phyloP scores from a whole-genome alignment of 1,284 basidiomycete genomes.

The Kwoniella shivajii region DNA sequence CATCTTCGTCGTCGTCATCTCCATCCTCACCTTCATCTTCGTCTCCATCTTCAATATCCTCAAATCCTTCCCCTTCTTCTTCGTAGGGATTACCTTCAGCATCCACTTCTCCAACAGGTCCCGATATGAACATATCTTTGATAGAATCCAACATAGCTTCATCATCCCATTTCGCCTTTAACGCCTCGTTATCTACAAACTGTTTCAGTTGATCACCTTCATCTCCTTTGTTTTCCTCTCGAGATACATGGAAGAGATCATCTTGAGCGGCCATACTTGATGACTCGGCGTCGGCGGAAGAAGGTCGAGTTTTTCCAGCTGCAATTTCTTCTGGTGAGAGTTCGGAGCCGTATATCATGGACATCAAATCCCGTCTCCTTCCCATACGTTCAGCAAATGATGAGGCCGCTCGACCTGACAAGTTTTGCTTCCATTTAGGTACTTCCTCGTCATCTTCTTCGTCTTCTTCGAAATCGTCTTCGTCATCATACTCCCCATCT shows the following conservation, averaged over 20 bases:
- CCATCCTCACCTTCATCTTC: constrained; percentile 57
- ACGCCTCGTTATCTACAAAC: constrained; percentile 56
- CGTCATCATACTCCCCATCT: constrained; percentile 55
- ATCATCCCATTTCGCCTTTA: constrained; percentile 75
- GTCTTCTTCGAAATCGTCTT: constrained; percentile 53
- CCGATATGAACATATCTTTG: constrained; percentile 88
- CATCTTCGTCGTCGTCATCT: constrained; percentile 54
- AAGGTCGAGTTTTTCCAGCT: constrained; percentile 54
- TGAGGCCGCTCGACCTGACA: constrained; percentile 65
- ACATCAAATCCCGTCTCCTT: constrained; percentile 73
- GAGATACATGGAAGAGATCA: constrained; percentile 72
- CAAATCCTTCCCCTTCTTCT: constrained; percentile 58
- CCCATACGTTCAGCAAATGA: constrained; percentile 58
- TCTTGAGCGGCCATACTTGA: constrained; percentile 56
- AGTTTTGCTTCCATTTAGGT: constrained; percentile 77
- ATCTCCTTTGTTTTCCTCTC: constrained; percentile 47
- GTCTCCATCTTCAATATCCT: constrained; percentile 58
- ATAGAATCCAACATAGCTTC: constrained; percentile 84
- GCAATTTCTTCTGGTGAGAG: constrained; percentile 74
- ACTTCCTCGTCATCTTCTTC: constrained; percentile 55
- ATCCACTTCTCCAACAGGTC: constrained; percentile 53
- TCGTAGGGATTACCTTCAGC: constrained; percentile 55
- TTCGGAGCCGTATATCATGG: constrained; percentile 76
- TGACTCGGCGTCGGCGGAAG: constrained; percentile 48
- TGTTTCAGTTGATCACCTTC: constrained; percentile 76